Evolutionary conservation across 2,329 filamentous ascomycete species (phyloP).

Genomic region (Orbilia brochopaga): DNA sequence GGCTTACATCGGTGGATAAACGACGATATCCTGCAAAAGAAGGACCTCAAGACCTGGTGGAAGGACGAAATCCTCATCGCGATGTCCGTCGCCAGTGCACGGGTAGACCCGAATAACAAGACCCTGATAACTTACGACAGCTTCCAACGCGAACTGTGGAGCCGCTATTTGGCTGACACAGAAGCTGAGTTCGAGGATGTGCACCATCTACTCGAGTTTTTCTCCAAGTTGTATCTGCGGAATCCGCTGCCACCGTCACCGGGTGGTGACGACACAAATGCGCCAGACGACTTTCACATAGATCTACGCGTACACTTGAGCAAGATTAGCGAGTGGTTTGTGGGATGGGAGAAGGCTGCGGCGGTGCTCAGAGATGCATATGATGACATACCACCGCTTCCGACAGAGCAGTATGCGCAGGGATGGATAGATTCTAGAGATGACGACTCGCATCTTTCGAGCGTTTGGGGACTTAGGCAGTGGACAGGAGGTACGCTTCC

Average conservation of each 20-base stretch:
- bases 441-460: not conserved
- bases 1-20: conserved; percentile 27
- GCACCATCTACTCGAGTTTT: not conserved
- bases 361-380: conserved; percentile 4
- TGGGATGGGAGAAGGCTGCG: conserved; percentile 19
- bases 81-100: conserved; percentile 8
- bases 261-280: not conserved
- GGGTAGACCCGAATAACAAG: conserved; percentile 1
- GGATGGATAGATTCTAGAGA: not conserved
- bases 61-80: conserved; percentile 5
- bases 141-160: conserved; percentile 18
- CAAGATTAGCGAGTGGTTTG: conserved; percentile 26
- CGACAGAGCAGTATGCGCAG: not conserved
- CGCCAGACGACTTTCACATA: conserved; percentile 24
- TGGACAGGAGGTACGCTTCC: too few species aligned
- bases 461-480: not conserved
- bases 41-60: conserved; percentile 10
- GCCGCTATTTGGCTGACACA: conserved; percentile 1
- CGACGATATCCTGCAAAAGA: conserved; percentile 9
- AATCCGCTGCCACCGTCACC: conserved; percentile 4
- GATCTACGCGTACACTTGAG: conserved; percentile 19
- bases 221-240: not conserved
- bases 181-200: not conserved
- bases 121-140: conserved; percentile 14
- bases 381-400: conserved; percentile 12